Evolutionary conservation across 345 rosid species (phyloP).

Genomic region (Eucalyptus curtisii): DNA sequence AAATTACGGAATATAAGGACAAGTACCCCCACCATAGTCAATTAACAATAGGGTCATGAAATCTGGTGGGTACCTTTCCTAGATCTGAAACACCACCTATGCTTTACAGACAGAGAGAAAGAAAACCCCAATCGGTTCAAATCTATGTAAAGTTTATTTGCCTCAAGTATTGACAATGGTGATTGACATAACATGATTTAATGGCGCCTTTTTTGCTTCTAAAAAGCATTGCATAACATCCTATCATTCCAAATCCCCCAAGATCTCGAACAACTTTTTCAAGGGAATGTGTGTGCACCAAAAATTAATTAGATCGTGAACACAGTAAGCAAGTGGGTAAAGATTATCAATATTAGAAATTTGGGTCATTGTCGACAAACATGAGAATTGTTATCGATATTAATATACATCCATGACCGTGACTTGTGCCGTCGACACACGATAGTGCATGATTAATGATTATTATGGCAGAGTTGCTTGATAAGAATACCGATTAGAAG

Average conservation of each 20-base stretch:
- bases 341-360: not conserved
- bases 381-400: not conserved
- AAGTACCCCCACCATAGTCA: not conserved
- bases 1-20: not conserved
- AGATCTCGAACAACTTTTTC: not conserved
- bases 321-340: not conserved
- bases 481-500: not conserved
- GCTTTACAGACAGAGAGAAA: not conserved
- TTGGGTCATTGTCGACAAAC: not conserved
- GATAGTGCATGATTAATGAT: not conserved
- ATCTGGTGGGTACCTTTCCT: not conserved
- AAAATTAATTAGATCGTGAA: not conserved
- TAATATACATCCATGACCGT: not conserved
- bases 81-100: not conserved
- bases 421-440: not conserved
- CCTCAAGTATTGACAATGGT: not conserved
- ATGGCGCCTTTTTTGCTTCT: not conserved
- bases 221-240: not conserved
- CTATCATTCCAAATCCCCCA: not conserved
- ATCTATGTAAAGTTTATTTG: not conserved
- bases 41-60: not conserved
- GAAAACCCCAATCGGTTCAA: not conserved
- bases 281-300: not conserved
- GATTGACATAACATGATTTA: not conserved
- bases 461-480: not conserved